Evolutionary conservation across 805 yeast species (phyloP).

Genomic region (Maudiozyma bulderi): DNA sequence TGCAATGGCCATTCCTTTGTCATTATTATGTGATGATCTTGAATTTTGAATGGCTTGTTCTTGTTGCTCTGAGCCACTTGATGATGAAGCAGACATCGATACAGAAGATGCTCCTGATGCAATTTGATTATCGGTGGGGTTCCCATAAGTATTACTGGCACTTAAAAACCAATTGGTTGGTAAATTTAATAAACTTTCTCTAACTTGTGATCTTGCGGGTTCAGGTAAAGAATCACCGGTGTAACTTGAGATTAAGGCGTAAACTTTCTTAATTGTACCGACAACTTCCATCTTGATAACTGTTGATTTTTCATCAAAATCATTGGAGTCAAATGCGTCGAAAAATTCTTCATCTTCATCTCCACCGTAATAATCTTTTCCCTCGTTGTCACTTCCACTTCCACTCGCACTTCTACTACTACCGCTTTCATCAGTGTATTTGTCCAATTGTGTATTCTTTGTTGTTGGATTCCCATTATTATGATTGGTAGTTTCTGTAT

Average conservation of each 20-base stretch:
- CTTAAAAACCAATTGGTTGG: conserved; percentile 63
- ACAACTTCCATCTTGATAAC: conserved; percentile 74
- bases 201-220: conserved; percentile 69
- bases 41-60: neutral
- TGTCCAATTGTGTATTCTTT: too few relatives aligned
- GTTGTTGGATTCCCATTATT: too few relatives aligned
- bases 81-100: too few relatives aligned
- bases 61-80: too few relatives aligned
- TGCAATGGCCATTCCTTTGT: neutral
- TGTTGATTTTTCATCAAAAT: conserved; percentile 19
- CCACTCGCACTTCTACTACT: neutral
- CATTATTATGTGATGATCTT: neutral
- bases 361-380: conserved; percentile 8
- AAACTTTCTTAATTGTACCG: conserved; percentile 80
- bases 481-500: too few relatives aligned
- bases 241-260: conserved; percentile 74
- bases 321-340: conserved; percentile 27
- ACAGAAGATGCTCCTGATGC: neutral
- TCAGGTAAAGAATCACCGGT: conserved; percentile 69
- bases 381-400: conserved; percentile 2
- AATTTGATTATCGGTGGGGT: neutral
- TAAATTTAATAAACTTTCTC: conserved; percentile 64
- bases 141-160: conserved; percentile 15
- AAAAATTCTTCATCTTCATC: conserved; percentile 24
- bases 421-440: neutral